Evolutionary conservation across 768 basidiomycete species (phyloP).

Genomic region (Lactifluus subvellereus): DNA sequence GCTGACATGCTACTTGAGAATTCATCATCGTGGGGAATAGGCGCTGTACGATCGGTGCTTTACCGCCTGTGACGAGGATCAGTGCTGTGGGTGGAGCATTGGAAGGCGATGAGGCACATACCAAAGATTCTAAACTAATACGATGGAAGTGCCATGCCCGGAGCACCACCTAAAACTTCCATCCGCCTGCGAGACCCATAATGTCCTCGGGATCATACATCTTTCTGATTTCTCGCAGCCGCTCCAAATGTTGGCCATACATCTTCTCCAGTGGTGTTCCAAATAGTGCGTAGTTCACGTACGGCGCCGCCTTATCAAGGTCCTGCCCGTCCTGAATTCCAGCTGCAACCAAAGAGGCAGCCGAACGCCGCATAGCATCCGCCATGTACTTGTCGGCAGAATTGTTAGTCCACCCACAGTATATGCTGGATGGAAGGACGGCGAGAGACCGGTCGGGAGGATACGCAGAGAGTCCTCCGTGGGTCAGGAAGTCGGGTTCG

Average conservation of each 20-base stretch:
- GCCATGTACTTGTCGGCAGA: background rate
- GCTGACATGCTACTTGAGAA: too few relatives aligned
- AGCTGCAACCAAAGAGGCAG: background rate
- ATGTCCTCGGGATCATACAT: background rate
- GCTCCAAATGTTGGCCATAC: background rate
- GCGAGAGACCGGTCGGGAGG: constrained; percentile 4
- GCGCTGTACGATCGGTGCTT: too few relatives aligned
- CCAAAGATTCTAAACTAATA: too few relatives aligned
- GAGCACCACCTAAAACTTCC: background rate
- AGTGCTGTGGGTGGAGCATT: too few relatives aligned
- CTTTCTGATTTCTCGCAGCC: background rate
- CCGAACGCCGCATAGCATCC: constrained; percentile 1
- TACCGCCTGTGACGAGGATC: too few relatives aligned
- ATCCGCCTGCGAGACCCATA: background rate
- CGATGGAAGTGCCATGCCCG: too few relatives aligned
- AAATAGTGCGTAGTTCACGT: background rate
- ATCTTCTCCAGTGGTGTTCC: background rate
- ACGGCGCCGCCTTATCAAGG: background rate
- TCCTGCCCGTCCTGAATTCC: constrained; percentile 1
- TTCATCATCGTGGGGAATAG: too few relatives aligned
- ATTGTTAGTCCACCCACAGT: background rate
- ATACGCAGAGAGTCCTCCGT: constrained; percentile 5
- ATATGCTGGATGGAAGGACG: background rate
- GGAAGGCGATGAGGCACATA: too few relatives aligned
- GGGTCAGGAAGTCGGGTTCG: background rate